A percentile compares a stretch with the other conserved stretches of the same genome.
These are phyloP conservation scores for Adansonia digitata DNA, from an alignment of 345 rosid species.

Conservation along the genomic window DNA sequence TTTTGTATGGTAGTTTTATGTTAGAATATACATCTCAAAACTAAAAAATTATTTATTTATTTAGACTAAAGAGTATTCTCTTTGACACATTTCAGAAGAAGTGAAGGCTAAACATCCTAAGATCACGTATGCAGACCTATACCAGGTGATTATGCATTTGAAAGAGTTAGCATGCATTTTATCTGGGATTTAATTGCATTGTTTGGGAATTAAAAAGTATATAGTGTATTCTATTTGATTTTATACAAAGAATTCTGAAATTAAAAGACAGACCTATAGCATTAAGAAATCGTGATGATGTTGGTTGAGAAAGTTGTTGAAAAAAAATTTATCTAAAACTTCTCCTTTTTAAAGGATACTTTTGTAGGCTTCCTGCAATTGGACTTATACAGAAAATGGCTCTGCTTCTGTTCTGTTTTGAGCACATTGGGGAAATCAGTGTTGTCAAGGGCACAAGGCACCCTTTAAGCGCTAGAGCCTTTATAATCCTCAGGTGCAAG, in stretches of 20 bases:
- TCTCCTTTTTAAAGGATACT: neutral
- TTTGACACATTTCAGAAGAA: slow-evolving; percentile 47
- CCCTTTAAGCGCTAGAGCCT: no score
- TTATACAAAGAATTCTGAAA: neutral
- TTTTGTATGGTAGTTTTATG: neutral
- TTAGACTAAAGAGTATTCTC: slow-evolving; percentile 7
- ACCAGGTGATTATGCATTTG: slow-evolving; percentile 38
- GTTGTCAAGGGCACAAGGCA: no score
- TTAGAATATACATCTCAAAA: neutral
- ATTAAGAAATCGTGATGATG: neutral
- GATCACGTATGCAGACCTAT: slow-evolving; percentile 74
- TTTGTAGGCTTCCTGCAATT: neutral
- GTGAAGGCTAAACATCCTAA: slow-evolving; percentile 81
- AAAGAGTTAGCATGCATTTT: slow-evolving; percentile 2
- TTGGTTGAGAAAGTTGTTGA: neutral
- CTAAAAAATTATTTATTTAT: neutral
- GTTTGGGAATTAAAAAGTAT: neutral
- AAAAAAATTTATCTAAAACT: neutral
- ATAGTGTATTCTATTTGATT: neutral
- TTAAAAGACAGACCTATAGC: neutral
- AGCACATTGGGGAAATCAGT: neutral
- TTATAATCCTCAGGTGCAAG: no score
- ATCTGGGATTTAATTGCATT: neutral
- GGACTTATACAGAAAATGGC: neutral
- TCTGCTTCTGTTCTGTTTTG: neutral